These are phyloP conservation scores for Chrysosporium queenslandicum DNA, from an alignment of 2,329 filamentous ascomycete species.

Conservation along the genomic window DNA sequence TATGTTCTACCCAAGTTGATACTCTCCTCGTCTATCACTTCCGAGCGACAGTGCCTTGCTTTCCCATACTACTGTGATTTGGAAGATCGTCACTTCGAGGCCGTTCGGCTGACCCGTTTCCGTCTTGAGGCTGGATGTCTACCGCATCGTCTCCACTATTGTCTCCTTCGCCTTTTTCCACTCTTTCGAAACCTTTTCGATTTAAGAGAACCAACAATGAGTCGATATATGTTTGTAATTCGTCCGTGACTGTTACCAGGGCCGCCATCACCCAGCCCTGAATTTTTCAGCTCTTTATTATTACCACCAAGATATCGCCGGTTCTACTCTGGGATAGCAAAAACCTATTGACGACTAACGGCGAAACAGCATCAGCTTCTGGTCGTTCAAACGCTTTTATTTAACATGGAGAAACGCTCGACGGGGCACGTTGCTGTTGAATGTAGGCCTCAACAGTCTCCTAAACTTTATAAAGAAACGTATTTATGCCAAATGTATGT, in stretches of 20 bases:
- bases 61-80: neutral
- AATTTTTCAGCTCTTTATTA: too few relatives aligned
- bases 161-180: neutral
- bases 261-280: neutral
- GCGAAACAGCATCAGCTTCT: too few relatives aligned
- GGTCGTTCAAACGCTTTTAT: too few relatives aligned
- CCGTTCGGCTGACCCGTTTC: neutral
- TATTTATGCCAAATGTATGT: too few relatives aligned
- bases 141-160: too few relatives aligned
- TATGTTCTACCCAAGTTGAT: neutral
- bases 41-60: neutral
- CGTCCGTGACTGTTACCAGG: neutral
- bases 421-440: too few relatives aligned
- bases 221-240: conserved; percentile 4
- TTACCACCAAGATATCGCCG: too few relatives aligned
- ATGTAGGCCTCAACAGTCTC: too few relatives aligned
- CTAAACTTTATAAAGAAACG: too few relatives aligned
- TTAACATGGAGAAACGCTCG: too few relatives aligned
- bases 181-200: neutral
- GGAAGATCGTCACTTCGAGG: neutral
- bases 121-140: neutral
- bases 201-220: neutral
- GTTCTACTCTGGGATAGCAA: too few relatives aligned
- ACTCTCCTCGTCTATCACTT: neutral
- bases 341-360: too few relatives aligned